A percentile compares a stretch with the other conserved stretches of the same genome.
These are phyloP conservation scores for Phytopythium helicoides DNA, from an alignment of 352 stramenopile genomes.

Conservation along the genomic window DNA sequence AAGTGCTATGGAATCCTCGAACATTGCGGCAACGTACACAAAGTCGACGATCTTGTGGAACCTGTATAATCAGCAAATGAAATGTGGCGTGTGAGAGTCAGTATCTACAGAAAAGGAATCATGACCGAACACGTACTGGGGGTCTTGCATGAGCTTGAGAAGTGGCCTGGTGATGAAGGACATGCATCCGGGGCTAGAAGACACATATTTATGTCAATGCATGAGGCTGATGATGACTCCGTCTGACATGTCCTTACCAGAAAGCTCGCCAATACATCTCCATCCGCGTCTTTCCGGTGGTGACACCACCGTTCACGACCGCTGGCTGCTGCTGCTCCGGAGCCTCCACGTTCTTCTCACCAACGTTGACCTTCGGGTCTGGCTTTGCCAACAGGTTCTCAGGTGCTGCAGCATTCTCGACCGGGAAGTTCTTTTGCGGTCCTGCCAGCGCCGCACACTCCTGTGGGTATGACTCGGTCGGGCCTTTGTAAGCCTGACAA, in stretches of 20 bases:
- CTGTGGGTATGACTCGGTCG: conserved; percentile 57
- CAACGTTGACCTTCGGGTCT: conserved; percentile 3
- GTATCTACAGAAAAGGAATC: not conserved
- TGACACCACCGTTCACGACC: conserved; percentile 5
- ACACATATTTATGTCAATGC: not conserved
- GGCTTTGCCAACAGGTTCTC: conserved; percentile 1
- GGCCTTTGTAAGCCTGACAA: conserved; percentile 66
- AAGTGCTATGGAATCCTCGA: not conserved
- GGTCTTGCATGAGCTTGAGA: conserved; percentile 55
- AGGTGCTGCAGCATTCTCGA: conserved; percentile 24
- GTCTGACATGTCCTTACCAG: conserved; percentile 34
- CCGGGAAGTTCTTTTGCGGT: conserved; percentile 48
- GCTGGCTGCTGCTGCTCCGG: conserved; percentile 22
- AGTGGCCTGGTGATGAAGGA: conserved; percentile 67
- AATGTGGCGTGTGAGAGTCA: conserved; percentile 5
- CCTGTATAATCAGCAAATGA: conserved; percentile 19
- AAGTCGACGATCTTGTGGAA: conserved; percentile 79
- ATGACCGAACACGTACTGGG: conserved; percentile 35
- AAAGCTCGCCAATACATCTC: conserved; percentile 81
- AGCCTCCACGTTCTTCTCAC: conserved; percentile 3
- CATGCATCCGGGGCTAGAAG: conserved; percentile 60
- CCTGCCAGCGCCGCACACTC: conserved; percentile 53
- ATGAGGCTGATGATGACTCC: no score
- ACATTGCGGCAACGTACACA: conserved; percentile 8
- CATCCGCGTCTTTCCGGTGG: conserved; percentile 52